Evolutionary conservation across 768 basidiomycete species (phyloP).

Genomic region (Jaapia argillacea): DNA sequence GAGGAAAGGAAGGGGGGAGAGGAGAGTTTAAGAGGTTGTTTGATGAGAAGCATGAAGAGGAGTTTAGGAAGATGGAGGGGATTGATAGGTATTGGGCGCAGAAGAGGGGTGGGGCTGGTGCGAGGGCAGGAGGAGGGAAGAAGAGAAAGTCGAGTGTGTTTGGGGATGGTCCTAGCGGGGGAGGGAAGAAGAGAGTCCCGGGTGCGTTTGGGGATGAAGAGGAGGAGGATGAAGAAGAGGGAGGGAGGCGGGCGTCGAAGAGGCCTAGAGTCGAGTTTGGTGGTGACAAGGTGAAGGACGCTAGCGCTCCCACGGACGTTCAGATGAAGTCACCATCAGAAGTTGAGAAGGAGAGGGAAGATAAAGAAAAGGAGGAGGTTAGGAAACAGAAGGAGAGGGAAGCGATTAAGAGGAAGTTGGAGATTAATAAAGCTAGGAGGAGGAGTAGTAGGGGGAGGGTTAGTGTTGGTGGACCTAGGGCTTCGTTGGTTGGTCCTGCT

Average conservation of each 20-base stretch:
- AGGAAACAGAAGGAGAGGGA: slow-evolving; percentile 38
- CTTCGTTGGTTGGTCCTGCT: slow-evolving; percentile 17
- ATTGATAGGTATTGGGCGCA: slow-evolving; percentile 45
- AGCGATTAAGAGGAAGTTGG: slow-evolving; percentile 52
- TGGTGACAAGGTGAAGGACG: slow-evolving; percentile 21
- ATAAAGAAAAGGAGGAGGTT: slow-evolving; percentile 18
- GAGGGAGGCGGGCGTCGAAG: slow-evolving; percentile 32
- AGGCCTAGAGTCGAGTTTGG: slow-evolving; percentile 28
- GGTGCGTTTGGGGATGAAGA: slow-evolving; percentile 44
- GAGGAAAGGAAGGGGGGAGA: slow-evolving; percentile 2
- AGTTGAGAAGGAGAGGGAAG: slow-evolving; percentile 8
- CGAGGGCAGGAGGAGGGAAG: slow-evolving; percentile 23
- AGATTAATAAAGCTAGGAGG: slow-evolving; percentile 55
- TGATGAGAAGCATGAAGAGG: slow-evolving; percentile 50
- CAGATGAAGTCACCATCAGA: too few relatives aligned
- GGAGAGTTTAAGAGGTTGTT: slow-evolving; percentile 24
- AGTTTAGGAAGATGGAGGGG: slow-evolving; percentile 72
- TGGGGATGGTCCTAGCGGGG: slow-evolving; percentile 37
- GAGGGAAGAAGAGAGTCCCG: slow-evolving; percentile 36
- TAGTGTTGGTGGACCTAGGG: slow-evolving; percentile 23
- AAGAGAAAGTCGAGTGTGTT: slow-evolving; percentile 16
- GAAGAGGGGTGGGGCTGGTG: slow-evolving; percentile 14
- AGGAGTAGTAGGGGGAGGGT: slow-evolving; percentile 53
- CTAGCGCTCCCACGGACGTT: slow-evolving; percentile 24
- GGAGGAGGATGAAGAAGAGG: slow-evolving; percentile 21